These are phyloP conservation scores for Nicotiana benthamiana DNA, from an alignment of 257 asterid genomes.

Conservation along the genomic window DNA sequence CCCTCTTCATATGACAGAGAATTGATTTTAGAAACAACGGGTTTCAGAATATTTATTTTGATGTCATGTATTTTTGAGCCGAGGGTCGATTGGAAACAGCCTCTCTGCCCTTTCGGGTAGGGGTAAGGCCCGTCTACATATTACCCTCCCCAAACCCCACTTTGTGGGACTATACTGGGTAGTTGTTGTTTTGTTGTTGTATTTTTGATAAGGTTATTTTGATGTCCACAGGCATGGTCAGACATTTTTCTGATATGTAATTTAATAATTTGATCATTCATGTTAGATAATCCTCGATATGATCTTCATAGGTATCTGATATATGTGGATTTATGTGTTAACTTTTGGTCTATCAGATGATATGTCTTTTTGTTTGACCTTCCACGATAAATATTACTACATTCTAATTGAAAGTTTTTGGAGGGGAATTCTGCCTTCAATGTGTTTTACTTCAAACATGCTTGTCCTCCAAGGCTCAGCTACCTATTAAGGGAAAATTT, in stretches of 20 bases:
- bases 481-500: neutral
- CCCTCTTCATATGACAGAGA: neutral
- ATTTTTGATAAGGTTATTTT: too few species aligned
- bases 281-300: neutral
- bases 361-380: neutral
- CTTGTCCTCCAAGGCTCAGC: neutral
- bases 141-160: too few species aligned
- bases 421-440: neutral
- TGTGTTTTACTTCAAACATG: neutral
- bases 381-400: neutral
- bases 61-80: too few species aligned
- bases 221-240: neutral
- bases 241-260: neutral
- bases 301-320: neutral
- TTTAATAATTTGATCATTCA: neutral
- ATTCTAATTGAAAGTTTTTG: neutral
- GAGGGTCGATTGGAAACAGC: too few species aligned
- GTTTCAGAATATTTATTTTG: neutral
- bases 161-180: too few species aligned
- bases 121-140: too few species aligned
- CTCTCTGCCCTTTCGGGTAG: too few species aligned
- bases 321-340: neutral
- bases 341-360: neutral
- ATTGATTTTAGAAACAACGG: neutral
- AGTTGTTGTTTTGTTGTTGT: too few species aligned